phyloP scores from a whole-genome alignment of 306 rosid species.

The Oxytropis ochrocephala region DNA sequence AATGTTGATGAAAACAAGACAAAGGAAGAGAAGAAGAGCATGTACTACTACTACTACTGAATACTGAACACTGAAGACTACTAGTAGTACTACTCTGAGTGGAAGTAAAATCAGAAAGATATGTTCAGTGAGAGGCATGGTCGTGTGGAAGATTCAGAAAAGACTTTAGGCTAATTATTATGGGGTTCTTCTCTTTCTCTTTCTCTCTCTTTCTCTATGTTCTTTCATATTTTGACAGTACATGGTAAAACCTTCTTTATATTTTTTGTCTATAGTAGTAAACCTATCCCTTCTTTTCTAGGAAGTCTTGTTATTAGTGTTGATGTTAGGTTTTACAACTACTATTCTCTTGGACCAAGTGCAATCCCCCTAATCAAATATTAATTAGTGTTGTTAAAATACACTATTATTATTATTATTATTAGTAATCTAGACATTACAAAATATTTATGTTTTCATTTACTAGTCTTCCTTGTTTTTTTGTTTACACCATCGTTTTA shows the following conservation, averaged over 20 bases:
- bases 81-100: slow-evolving; percentile 19
- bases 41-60: slow-evolving; percentile 43
- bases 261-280: slow-evolving; percentile 27
- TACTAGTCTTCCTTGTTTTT: no score
- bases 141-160: slow-evolving; percentile 32
- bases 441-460: no score
- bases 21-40: slow-evolving; percentile 15
- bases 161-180: slow-evolving; percentile 7
- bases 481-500: no score
- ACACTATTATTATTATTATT: no score
- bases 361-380: not conserved
- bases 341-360: slow-evolving; percentile 19
- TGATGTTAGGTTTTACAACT: slow-evolving; percentile 36
- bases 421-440: no score
- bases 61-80: no score
- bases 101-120: slow-evolving; percentile 66
- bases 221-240: slow-evolving; percentile 43
- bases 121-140: slow-evolving; percentile 55
- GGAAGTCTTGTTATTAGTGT: slow-evolving; percentile 10
- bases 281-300: not conserved
- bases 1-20: slow-evolving; percentile 53
- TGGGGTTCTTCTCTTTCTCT: slow-evolving; percentile 19
- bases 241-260: slow-evolving; percentile 38
- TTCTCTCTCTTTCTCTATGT: no score
- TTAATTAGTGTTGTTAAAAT: no score